Base-by-base conservation (phyloP, 106 monocot genomes). In the Iris macrosiphon region DNA sequence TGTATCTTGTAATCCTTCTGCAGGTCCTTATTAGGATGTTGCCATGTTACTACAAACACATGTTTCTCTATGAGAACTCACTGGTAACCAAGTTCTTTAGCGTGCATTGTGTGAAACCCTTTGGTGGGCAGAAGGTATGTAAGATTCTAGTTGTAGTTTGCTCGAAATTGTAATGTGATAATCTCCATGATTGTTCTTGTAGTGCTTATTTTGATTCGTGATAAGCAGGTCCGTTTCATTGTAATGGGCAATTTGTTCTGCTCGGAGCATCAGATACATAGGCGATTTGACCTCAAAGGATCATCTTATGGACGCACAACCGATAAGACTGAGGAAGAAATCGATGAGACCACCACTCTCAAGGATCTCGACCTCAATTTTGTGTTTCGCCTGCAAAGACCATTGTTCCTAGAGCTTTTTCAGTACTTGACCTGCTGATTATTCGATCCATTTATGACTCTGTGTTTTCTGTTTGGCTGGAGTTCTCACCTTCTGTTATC, bases 21-120 rank as follows among this genome's bases (percentile, higher is more conserved):
- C 76, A 95, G 94, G 85, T 89, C 16, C 78, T 95, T 24, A 79
- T 95, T 68, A 78, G 76, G 66, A 95, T 95, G 94, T 55, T 95
- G 10, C 67, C 69, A 13, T 82, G 79, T 62, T 95, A 95, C 62
- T 85, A 74, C 57, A 48, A 62, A 47, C 94, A 95, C 68, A 79
- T 95, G 39, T 64, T 60, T n/a, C 66, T 29, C 18, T 79, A 89
- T 40, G 34, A 70, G n/a, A 82, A 79, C 48, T 75, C 89, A 4
- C 72, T 95, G 16, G 76, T 95, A 18, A 95, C 94, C 5, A 84
- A 72, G 48, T 95, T 95, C 65, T 95, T 64, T 53, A 89, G 94
- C 16, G 82, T 95, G 40, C 94, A 95, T 56, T 95, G 85, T 42
- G 94, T 95, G 54, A 95, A 95, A 71, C 89, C 94, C 45, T 72